Evolutionary conservation across 2,329 filamentous ascomycete species (phyloP), one percentile per base, ranked within the genome.

Genomic region (Bipolaris gigantea): DNA sequence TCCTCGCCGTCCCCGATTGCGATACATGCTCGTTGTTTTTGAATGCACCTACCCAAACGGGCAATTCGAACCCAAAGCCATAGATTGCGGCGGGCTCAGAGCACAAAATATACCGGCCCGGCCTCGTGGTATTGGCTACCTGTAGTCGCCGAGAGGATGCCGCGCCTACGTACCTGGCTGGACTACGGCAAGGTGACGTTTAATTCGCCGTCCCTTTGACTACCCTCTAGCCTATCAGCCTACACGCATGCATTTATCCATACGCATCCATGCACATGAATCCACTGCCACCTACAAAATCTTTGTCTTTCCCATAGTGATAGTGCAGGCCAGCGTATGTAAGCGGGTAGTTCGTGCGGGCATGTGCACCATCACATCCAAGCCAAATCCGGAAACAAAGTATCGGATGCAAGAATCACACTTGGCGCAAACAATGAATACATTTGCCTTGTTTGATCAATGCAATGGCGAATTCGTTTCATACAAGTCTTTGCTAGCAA

Each of bases 11-110:
- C 2, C 25, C 25, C 7, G 23, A 18, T 5, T 11, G 16, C 21
- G 21, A n/a, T 21, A 11, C 27, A 30, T 30, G 13, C 11, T 27
- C 33, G 11, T 30, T 30, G 27, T 13, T 30, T 13, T 30, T 30
- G 10, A 30, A 30, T 8, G 27, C 27, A 30, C 30, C 9, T 25
- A 23, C 56, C 50, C 35, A 45, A 57, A 46, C 32, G 36, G 54
- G 56, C 46, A 59, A 46, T 39, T 48, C 21, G 10, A 18, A 32
- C 2, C 36, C 23, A 25, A 23, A 44, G 25, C 34, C 50, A 50
- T 59, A 15, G 56, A 57, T 59, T 21, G 36, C 56, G 43, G 56
- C 56, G 56, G 56, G 50, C 54, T 43, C 56, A 34, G 44, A 39
- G 34, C 45, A 47, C 32, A 30, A 57, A 34, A 57, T 49, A 46